phyloP scores from a whole-genome alignment of 768 basidiomycete genomes.

The Hygrocybe punicea region DNA sequence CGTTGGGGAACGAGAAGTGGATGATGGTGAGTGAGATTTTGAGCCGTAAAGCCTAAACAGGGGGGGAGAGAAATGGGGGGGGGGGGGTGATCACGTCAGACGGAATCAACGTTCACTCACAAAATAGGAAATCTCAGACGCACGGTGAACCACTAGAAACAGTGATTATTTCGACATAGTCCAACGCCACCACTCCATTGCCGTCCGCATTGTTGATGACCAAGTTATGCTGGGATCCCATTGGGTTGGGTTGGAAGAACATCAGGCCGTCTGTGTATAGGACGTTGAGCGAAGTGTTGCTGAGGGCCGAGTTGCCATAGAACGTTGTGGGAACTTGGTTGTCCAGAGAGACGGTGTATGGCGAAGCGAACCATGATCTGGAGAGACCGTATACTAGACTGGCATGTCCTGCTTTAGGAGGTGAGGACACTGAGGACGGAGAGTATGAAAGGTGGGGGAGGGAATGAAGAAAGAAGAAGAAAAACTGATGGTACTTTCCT shows the following conservation, averaged over 20 bases:
- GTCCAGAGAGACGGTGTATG: neutral
- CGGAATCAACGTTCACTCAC: neutral
- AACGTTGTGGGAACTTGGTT: neutral
- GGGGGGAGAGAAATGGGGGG: neutral
- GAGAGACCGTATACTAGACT: neutral
- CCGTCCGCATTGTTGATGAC: neutral
- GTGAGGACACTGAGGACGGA: neutral
- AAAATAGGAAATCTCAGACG: neutral
- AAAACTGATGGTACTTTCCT: neutral
- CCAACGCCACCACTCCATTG: neutral
- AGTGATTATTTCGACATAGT: neutral
- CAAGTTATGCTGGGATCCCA: neutral
- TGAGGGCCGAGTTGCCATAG: neutral
- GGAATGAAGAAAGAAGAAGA: too few species aligned
- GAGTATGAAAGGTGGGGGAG: too few species aligned
- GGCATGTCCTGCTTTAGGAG: neutral
- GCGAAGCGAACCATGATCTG: neutral
- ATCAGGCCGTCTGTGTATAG: neutral
- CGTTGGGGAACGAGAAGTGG: too few species aligned
- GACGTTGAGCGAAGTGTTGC: neutral
- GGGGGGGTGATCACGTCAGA: neutral
- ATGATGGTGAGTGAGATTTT: too few species aligned
- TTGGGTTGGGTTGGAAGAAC: neutral
- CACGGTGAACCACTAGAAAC: neutral
- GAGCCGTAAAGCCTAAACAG: neutral